Base-by-base conservation (phyloP, 164 flowering plant species). In the Vitis amurensis region DNA sequence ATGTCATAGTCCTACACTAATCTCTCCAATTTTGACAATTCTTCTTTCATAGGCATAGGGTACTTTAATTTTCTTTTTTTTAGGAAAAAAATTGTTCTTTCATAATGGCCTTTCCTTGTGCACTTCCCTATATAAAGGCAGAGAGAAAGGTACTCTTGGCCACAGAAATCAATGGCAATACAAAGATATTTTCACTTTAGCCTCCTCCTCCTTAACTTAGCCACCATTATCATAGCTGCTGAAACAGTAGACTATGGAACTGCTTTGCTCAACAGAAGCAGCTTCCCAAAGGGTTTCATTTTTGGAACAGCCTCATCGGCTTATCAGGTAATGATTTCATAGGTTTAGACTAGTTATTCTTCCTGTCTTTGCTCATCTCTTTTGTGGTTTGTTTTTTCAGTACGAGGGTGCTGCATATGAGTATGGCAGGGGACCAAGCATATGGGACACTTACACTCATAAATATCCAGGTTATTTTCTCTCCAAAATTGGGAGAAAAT, bases 221-320 rank as follows among this genome's bases (percentile, higher is more conserved):
- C 15, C 48, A 11, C 11, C 52, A 15, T 50, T 50, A 50, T 44
- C 57, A 13, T 11, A 55, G 50, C 44, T 13, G 17, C 8, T 58
- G 15, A 0, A 48, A 29, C 14, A 12, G 17, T 2, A 15, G 9
- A 9, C 55, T 58, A 52, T 13, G 2, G 64, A 37, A 44, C 19
- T n/a, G 59, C 57, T 19, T 49, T 59, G 8, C 29, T 76, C 61
- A 67, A 67, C 57, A 44, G 78, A 52, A 61, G 63, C 30, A 61
- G 64, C 16, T 76, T 77, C 31, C 76, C 79, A 2, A 31, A 55
- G 0, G 72, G 72, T 29, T 77, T 77, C 55, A 47, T 77, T 19
- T 77, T 72, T 14, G 76, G 79, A 5, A 64, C 76, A 8, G 73
- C 76, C 4, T 76, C 79, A 1, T 19, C 79, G 0, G 4, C 79